Base-by-base conservation (phyloP, 164 flowering plant species). In the Tinospora cordifolia region DNA sequence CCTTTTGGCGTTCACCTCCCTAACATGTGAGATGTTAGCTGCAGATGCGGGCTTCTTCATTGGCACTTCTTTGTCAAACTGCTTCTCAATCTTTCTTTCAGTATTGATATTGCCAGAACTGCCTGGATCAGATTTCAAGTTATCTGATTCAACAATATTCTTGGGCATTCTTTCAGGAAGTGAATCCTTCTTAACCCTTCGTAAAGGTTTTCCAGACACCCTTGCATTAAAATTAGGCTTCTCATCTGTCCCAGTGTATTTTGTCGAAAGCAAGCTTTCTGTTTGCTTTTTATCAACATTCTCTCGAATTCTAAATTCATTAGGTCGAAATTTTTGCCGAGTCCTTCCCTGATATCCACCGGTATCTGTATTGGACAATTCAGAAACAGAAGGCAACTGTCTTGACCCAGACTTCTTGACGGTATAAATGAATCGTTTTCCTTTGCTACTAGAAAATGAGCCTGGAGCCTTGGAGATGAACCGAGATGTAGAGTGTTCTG, bases 301-400 rank as follows among this genome's bases (percentile, higher is more conserved):
- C 70, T 86, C 89, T 47, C 90, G 80, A 66, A 87, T 81, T 74
- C 91, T 88, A 80, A 88, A 90, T 72, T 90, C 98, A 63, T 86
- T 84, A 58, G 87, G 85, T 63, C 80, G 84, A 39, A 80, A 21
- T 71, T 73, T 77, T 14, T 84, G 84, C 26, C 86, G 87, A 73
- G 81, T 77, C 80, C 84, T 83, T 72, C 93, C 82, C 77, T 79
- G 88, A 73, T 73, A 86, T n/a, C 86, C 89, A 81, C 70, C 76
- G 65, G 78, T 68, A 64, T 87, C 93, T 8, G 69, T 1, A 22
- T 47, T 84, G 69, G 82, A 57, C 49, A 63, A 63, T 49, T 83
- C 90, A 73, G 86, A 59, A 75, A 66, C 76, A n/a, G 77, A 77
- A 71, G 63, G 59, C n/a, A 80, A 76, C 26, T 82, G 80, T 70